Base-by-base conservation (phyloP, 768 basidiomycete genomes). In the Psilocybe tampanensis region DNA sequence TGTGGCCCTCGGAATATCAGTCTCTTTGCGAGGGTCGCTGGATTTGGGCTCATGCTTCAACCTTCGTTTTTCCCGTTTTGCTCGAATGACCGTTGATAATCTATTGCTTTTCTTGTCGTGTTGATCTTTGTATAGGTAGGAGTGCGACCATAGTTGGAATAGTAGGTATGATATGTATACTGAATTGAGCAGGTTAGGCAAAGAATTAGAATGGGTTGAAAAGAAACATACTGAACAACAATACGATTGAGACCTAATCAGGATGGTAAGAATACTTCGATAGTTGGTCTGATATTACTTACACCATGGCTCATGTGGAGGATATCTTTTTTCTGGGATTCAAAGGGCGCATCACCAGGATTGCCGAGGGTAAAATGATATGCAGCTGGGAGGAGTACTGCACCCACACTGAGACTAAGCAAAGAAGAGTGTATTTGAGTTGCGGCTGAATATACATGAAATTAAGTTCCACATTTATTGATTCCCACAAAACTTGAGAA, bases 141-240 rank as follows among this genome's bases (percentile, higher is more conserved):
- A 82, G 68, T 94, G 92, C 0, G 91, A 92, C 74, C 79, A 89
- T 2, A 92, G 74, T 68, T 93, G 92, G 72, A 94, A 94, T 58
- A 89, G 70, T 17, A 94, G 80, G 63, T 90, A 92, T 18, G 74
- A 72, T 17, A 70, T 67, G 64, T 95, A 94, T 58, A 92, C 90
- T 92, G 19, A 12, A 32, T 19, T 5, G 15, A 48, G 8, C 57
- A 11, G n/a, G 24, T 18, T 29, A 18, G 23, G 56, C 32, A 59
- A 52, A 48, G 34, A 13, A 52, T n/a, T n/a, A n/a, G n/a, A n/a
- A 33, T 18, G 22, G 22, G 11, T 22, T 34, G 43, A 29, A 44
- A 26, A 9, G 18, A n/a, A 15, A 17, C 85, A 41, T 67, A 92
- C 90, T 86, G 67, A 88, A 76, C n/a, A 94, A 76, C 5, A 94